phyloP scores from a whole-genome alignment of 139 green algal species.

The Medakamo hakoo region DNA sequence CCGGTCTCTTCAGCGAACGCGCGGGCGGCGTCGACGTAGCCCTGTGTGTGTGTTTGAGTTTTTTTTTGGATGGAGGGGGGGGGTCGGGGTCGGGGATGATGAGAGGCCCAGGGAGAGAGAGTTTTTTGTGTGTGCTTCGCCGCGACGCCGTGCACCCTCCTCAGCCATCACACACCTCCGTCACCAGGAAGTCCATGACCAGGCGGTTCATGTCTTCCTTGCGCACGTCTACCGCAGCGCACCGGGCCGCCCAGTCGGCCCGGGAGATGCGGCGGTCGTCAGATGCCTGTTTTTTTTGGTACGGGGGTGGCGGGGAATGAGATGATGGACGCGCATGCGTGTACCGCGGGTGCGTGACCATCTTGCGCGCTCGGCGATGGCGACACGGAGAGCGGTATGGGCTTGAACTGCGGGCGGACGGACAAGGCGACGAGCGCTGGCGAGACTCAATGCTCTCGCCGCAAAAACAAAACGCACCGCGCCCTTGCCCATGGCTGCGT shows the following conservation, averaged over 20 bases:
- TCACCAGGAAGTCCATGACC: constrained; percentile 94
- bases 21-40: constrained; percentile 80
- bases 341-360: too few species aligned
- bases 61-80: neutral
- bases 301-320: too few species aligned
- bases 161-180: constrained; percentile 47
- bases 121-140: neutral
- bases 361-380: too few species aligned
- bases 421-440: too few species aligned
- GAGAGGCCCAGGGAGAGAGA: neutral
- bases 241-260: constrained; percentile 60
- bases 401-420: too few species aligned
- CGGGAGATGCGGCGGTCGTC: constrained; percentile 14
- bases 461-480: too few species aligned
- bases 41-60: constrained; percentile 28
- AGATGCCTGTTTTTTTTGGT: constrained; percentile 13
- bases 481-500: too few species aligned
- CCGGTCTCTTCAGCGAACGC: constrained; percentile 72
- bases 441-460: too few species aligned
- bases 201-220: constrained; percentile 88
- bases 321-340: too few species aligned
- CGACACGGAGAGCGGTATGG: too few species aligned
- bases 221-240: constrained; percentile 41
- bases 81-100: neutral
- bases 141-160: neutral